phyloP scores from a whole-genome alignment of 2,329 filamentous ascomycete species.

The Rhexocercosporidium sp. region DNA sequence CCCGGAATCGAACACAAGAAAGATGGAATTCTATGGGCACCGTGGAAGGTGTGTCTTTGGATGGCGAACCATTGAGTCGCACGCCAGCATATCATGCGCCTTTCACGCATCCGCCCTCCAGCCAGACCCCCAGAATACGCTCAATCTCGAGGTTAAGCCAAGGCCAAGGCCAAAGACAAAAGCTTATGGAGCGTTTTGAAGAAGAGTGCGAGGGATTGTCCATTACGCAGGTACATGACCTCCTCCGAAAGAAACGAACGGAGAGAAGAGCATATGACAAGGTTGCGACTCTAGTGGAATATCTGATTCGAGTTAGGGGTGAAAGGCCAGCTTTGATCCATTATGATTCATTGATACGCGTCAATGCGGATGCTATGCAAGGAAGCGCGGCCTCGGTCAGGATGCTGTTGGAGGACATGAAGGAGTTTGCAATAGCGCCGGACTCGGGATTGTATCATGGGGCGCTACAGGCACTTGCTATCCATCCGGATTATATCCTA shows the following conservation, averaged over 20 bases:
- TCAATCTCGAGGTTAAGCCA: neutral
- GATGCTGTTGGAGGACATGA: constrained; percentile 76
- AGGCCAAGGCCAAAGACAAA: too few relatives aligned
- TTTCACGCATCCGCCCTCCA: neutral
- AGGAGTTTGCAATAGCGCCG: constrained; percentile 60
- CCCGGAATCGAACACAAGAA: constrained; percentile 7
- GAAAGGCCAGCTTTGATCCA: constrained; percentile 62
- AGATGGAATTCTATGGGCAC: neutral
- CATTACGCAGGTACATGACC: constrained; percentile 52
- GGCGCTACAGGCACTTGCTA: constrained; percentile 72
- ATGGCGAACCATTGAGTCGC: neutral
- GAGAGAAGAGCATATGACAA: constrained; percentile 46
- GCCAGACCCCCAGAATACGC: neutral
- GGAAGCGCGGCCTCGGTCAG: constrained; percentile 71
- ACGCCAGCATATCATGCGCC: neutral
- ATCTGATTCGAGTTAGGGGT: constrained; percentile 60
- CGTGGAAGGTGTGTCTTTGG: neutral
- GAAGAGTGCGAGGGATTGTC: constrained; percentile 37
- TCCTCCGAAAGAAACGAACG: constrained; percentile 49
- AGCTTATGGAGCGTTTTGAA: neutral
- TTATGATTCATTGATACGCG: constrained; percentile 77
- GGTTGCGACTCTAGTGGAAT: constrained; percentile 56
- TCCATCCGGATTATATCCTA: constrained; percentile 85
- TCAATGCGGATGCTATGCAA: constrained; percentile 65
- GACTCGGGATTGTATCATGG: constrained; percentile 74